Conservation (phyloP, 306 rosid genomes). For the Vigna nakashimae region DNA sequence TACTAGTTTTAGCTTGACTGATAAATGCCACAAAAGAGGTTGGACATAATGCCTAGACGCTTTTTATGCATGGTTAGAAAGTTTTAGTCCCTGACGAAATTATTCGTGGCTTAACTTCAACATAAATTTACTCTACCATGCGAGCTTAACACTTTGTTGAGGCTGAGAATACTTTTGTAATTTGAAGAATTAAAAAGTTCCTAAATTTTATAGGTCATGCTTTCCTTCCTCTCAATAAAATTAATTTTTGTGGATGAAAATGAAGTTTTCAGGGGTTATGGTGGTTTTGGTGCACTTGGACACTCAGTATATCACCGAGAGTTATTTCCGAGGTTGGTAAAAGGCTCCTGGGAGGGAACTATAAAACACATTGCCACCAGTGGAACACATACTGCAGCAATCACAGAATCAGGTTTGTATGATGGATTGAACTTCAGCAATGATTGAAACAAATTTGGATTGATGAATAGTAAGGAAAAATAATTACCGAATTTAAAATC, state of each 20-base stretch:
- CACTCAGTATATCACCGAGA: slow-evolving; percentile 86
- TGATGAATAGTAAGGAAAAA: slow-evolving; percentile 7
- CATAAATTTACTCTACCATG: neutral
- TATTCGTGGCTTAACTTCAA: neutral
- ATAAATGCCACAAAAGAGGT: neutral
- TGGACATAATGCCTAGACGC: slow-evolving; percentile 1
- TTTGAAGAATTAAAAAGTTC: slow-evolving; percentile 20
- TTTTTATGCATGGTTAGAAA: neutral
- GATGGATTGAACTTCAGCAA: neutral
- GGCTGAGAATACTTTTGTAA: neutral
- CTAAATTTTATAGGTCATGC: slow-evolving; percentile 26
- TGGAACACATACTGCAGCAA: slow-evolving; percentile 90
- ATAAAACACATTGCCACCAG: slow-evolving; percentile 83
- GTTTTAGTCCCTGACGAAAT: neutral
- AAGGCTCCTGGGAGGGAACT: slow-evolving; percentile 80
- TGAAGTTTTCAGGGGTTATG: slow-evolving; percentile 96
- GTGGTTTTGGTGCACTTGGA: slow-evolving; percentile 99
- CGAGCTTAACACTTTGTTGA: slow-evolving; percentile 2
- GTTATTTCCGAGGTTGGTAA: slow-evolving; percentile 79
- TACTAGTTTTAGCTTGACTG: neutral
- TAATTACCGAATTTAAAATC: slow-evolving; percentile 15
- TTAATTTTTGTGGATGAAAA: slow-evolving; percentile 52
- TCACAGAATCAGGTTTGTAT: slow-evolving; percentile 73
- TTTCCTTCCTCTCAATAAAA: slow-evolving; percentile 42
- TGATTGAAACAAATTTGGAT: slow-evolving; percentile 26